Percentiles rank a stretch among this genome's conserved stretches.
Evolutionary conservation across 2,329 filamentous ascomycete species (phyloP).

Genomic region (Scedosporium aurantiacum): DNA sequence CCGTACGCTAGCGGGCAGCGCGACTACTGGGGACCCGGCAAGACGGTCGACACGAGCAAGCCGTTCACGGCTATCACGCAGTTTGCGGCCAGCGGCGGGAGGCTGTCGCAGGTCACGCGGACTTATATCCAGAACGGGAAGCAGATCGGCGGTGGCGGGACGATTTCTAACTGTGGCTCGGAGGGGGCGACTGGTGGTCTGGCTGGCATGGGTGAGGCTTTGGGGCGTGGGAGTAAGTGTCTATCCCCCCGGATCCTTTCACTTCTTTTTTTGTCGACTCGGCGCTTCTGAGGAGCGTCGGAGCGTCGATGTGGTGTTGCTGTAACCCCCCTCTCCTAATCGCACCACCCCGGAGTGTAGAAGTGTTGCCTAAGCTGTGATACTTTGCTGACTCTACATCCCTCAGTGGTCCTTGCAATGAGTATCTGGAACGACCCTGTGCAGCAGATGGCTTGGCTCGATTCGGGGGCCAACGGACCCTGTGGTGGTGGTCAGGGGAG

Average conservation of each 20-base stretch:
- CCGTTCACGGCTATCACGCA: conserved; percentile 39
- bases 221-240: conserved; percentile 20
- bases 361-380: too few relatives aligned
- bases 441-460: conserved; percentile 42
- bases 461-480: conserved; percentile 35
- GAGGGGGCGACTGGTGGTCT: conserved; percentile 49
- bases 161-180: conserved; percentile 19
- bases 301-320: too few relatives aligned
- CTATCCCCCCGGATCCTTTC: neutral
- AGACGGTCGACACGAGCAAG: conserved; percentile 30
- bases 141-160: conserved; percentile 40
- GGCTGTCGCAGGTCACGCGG: conserved; percentile 32
- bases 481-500: conserved; percentile 42
- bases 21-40: conserved; percentile 24
- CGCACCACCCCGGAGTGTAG: too few relatives aligned
- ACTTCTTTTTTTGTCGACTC: neutral
- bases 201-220: conserved; percentile 37
- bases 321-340: conserved; percentile 12
- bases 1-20: conserved; percentile 21
- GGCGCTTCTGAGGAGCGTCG: neutral
- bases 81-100: conserved; percentile 28
- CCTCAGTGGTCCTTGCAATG: conserved; percentile 40
- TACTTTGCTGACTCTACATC: conserved; percentile 18
- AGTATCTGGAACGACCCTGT: conserved; percentile 42
- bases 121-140: conserved; percentile 38